Evolutionary conservation across 805 yeast species (phyloP), one percentile per base, ranked within the genome.

Genomic region (Barnettozyma californica): DNA sequence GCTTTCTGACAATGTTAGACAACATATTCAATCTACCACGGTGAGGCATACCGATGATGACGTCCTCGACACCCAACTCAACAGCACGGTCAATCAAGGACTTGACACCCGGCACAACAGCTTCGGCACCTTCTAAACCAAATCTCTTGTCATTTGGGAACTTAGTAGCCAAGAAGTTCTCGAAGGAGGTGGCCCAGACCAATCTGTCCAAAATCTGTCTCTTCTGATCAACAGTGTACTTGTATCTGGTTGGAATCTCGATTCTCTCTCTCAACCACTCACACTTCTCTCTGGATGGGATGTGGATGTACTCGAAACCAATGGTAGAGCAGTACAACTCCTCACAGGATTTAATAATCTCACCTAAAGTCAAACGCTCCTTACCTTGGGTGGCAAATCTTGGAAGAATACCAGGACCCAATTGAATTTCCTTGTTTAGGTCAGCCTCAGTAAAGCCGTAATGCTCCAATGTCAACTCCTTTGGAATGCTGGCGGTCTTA

Each of bases 21-120:
- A 94, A 80, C 84, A 94, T 91, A 71, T 94, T 94, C 63, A 94
- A 78, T 76, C 99, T 84, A 73, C 99, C 99, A 80, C 99, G 87
- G 73, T 94, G 99, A 46, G 99, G 97, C 98, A 94, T 94, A 75
- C 99, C 99, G 61, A 94, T 85, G 62, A 92, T 95, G 53, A 94
- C 83, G 68, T 92, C 98, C 71, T 91, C 97, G 46, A 92, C 84
- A 61, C 99, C 99, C 53, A 75, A 73, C 57, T 87, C 95, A 44
- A 91, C 98, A 41, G 96, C 79, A 57, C 90, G 83, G 71, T 94
- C 99, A 66, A 94, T 90, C 66, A 94, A 69, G 44, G 97, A 86
- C 76, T 94, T 94, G 77, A 94, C 84, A 75, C 98, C 99, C 41
- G 98, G 98, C 44, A 94, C 87, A 62, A 87, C 86, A 43, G 96